Conservation (phyloP, 2,329 filamentous ascomycete genomes). For the Apiospora sp. region DNA sequence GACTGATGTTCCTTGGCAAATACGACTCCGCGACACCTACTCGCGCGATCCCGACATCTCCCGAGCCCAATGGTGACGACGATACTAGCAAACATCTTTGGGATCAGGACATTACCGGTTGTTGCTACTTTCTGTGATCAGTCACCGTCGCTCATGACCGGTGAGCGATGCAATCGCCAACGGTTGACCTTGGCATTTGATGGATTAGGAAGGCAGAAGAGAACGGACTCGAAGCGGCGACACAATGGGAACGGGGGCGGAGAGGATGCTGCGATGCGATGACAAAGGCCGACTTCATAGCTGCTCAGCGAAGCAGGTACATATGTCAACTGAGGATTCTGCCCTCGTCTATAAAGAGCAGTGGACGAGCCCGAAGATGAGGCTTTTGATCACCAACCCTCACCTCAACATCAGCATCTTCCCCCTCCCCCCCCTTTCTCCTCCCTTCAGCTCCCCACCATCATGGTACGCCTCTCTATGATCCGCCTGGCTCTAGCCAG, state of each 20-base stretch:
- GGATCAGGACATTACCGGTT: no score
- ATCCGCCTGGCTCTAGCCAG: constrained; percentile 29
- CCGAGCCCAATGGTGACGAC: not conserved
- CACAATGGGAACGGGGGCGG: not conserved
- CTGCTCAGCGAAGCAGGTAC: not conserved
- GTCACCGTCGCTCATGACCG: not conserved
- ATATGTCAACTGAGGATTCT: not conserved
- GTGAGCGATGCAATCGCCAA: not conserved
- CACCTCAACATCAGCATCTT: not conserved
- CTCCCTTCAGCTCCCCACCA: not conserved
- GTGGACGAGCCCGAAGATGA: not conserved
- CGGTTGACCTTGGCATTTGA: not conserved
- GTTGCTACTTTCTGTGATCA: not conserved
- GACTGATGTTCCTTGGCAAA: not conserved
- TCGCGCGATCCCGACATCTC: not conserved
- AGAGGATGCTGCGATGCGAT: not conserved
- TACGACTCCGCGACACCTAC: not conserved
- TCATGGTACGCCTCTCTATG: constrained; percentile 31
- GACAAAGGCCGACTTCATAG: not conserved
- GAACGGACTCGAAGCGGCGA: not conserved
- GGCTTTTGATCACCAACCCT: not conserved
- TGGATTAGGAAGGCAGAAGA: not conserved
- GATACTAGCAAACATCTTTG: not conserved
- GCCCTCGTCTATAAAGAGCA: not conserved
- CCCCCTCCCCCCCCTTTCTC: not conserved